These are phyloP conservation scores for Pezicula carpinea DNA, from an alignment of 2,329 filamentous ascomycete species.

Conservation along the genomic window DNA sequence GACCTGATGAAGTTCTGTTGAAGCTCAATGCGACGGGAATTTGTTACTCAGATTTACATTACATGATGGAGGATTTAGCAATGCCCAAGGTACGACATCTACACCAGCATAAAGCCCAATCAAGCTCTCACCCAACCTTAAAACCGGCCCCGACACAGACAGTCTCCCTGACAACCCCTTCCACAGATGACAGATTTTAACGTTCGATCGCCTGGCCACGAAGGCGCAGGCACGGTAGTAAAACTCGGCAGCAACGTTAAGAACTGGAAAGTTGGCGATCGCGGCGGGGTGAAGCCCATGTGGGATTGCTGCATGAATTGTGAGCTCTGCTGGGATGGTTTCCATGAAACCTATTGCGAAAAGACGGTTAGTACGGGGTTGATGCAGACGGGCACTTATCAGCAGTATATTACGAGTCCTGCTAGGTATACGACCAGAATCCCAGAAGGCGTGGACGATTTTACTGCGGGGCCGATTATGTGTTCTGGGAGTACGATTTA, in stretches of 20 bases:
- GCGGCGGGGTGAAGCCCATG: slow-evolving; percentile 47
- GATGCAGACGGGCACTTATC: slow-evolving; percentile 3
- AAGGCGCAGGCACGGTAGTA: slow-evolving; percentile 54
- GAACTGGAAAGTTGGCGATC: slow-evolving; percentile 47
- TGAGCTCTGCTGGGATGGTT: slow-evolving; percentile 20
- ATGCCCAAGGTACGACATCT: slow-evolving; percentile 37
- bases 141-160: too few species aligned
- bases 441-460: slow-evolving; percentile 8
- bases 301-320: slow-evolving; percentile 47
- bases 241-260: slow-evolving; percentile 49
- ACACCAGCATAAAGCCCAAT: too few species aligned
- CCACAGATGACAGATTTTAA: too few species aligned
- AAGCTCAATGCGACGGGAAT: slow-evolving; percentile 54
- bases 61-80: slow-evolving; percentile 50
- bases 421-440: slow-evolving; percentile 7
- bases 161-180: too few species aligned
- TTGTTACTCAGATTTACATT: slow-evolving; percentile 53
- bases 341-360: slow-evolving; percentile 2
- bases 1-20: slow-evolving; percentile 46
- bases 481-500: slow-evolving; percentile 5
- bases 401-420: slow-evolving; percentile 7
- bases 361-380: slow-evolving; percentile 3
- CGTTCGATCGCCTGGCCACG: slow-evolving; percentile 45
- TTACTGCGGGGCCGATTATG: slow-evolving; percentile 8
- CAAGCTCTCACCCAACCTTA: too few species aligned